A percentile compares a stretch with the other conserved stretches of the same genome.
phyloP scores from a whole-genome alignment of 75 land plant species.

The Larix kaempferi region DNA sequence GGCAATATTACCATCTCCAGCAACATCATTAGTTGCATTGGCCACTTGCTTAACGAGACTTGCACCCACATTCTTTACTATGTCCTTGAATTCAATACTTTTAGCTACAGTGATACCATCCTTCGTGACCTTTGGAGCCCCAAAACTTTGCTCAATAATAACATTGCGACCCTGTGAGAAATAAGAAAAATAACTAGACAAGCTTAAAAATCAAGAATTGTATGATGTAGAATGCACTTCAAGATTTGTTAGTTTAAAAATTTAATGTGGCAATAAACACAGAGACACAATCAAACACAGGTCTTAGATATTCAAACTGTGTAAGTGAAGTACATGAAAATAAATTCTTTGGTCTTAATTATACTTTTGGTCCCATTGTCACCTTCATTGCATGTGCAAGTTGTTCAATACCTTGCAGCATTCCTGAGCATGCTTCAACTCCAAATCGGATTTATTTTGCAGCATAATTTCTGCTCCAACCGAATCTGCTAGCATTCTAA shows the following conservation, averaged over 20 bases:
- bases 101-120: constrained; percentile 88
- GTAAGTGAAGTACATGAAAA: neutral
- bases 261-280: neutral
- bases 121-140: constrained; percentile 78
- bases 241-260: neutral
- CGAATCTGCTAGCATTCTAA: constrained; percentile 6
- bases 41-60: constrained; percentile 82
- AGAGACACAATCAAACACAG: neutral
- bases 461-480: constrained; percentile 64
- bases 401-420: constrained; percentile 90
- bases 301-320: neutral
- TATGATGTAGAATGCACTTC: neutral
- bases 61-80: constrained; percentile 67
- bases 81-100: constrained; percentile 65
- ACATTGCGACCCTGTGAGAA: constrained; percentile 66
- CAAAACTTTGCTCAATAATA: constrained; percentile 61
- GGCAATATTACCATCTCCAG: constrained; percentile 64
- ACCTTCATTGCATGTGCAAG: constrained; percentile 95
- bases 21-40: constrained; percentile 75
- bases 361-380: constrained; percentile 95
- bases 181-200: neutral
- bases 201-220: neutral
- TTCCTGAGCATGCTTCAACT: constrained; percentile 75
- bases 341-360: too few relatives aligned
- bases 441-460: constrained; percentile 90